Evolutionary conservation across 2,329 filamentous ascomycete genomes (phyloP).

Genomic region (Plenodomus biglobosus): DNA sequence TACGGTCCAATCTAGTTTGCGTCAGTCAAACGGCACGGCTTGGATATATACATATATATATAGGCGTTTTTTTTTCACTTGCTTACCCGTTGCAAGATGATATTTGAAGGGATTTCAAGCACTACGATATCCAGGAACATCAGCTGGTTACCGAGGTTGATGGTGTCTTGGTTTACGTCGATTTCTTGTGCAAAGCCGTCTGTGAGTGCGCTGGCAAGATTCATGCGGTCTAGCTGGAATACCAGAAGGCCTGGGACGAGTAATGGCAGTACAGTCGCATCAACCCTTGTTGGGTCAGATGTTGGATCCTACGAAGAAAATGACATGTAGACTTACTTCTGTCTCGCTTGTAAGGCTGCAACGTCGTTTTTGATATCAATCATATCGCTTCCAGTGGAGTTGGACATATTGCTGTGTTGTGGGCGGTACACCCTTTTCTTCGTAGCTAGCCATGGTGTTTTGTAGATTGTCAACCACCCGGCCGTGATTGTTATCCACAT

Average conservation of each 20-base stretch:
- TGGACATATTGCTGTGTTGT: constrained; percentile 8
- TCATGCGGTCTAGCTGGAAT: constrained; percentile 58
- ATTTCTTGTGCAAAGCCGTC: constrained; percentile 52
- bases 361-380: constrained; percentile 10
- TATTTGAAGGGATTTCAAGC: constrained; percentile 56
- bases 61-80: no score
- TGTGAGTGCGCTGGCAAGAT: constrained; percentile 55
- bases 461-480: no score
- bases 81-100: constrained; percentile 44
- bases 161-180: constrained; percentile 48
- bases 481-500: no score
- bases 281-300: constrained; percentile 41
- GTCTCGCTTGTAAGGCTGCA: constrained; percentile 15
- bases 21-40: not conserved
- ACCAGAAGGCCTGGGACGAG: constrained; percentile 55
- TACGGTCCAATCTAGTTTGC: constrained; percentile 27
- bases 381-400: constrained; percentile 6
- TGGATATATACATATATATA: no score
- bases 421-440: constrained; percentile 13
- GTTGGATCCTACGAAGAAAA: not conserved
- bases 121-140: constrained; percentile 57
- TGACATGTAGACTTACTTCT: constrained; percentile 18
- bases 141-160: constrained; percentile 57
- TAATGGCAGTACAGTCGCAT: constrained; percentile 52
- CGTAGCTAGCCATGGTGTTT: constrained; percentile 8